phyloP scores from a whole-genome alignment of 768 basidiomycete species.

The Royoungia palumana region DNA sequence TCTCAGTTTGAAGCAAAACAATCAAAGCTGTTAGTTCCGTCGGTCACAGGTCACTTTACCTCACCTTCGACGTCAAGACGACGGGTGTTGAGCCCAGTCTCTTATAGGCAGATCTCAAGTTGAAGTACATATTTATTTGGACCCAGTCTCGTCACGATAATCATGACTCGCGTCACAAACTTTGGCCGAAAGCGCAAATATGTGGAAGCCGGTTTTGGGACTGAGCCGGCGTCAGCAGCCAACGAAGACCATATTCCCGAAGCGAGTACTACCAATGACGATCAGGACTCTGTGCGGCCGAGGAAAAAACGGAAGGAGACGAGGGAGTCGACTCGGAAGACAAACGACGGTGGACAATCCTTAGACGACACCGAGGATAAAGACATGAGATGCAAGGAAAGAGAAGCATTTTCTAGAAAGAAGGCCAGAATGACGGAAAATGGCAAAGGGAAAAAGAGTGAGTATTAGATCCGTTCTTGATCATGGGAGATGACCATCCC shows the following conservation, averaged over 20 bases:
- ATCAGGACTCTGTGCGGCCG: conserved; percentile 26
- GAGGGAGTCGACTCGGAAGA: conserved; percentile 43
- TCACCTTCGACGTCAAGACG: no score
- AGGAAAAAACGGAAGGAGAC: conserved; percentile 62
- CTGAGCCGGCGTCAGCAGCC: conserved; percentile 5
- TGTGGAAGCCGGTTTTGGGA: conserved; percentile 56
- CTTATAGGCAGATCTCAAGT: no score
- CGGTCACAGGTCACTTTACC: no score
- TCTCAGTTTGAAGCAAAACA: no score
- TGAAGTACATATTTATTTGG: no score
- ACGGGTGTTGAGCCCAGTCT: no score
- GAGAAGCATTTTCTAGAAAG: conserved; percentile 10
- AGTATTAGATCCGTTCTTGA: neutral
- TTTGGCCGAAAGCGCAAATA: conserved; percentile 74
- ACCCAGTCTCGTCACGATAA: neutral
- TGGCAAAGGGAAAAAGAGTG: conserved; percentile 26
- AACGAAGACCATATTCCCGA: conserved; percentile 1
- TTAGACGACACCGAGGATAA: conserved; percentile 12
- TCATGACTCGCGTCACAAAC: conserved; percentile 73
- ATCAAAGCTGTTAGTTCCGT: no score
- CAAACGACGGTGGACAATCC: conserved; percentile 3
- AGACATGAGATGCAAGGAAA: conserved; percentile 20
- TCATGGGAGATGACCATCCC: conserved; percentile 16
- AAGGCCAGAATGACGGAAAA: conserved; percentile 30
- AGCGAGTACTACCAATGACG: neutral